Base-by-base conservation (phyloP, 2,329 filamentous ascomycete genomes). In the Aureobasidium sp. region DNA sequence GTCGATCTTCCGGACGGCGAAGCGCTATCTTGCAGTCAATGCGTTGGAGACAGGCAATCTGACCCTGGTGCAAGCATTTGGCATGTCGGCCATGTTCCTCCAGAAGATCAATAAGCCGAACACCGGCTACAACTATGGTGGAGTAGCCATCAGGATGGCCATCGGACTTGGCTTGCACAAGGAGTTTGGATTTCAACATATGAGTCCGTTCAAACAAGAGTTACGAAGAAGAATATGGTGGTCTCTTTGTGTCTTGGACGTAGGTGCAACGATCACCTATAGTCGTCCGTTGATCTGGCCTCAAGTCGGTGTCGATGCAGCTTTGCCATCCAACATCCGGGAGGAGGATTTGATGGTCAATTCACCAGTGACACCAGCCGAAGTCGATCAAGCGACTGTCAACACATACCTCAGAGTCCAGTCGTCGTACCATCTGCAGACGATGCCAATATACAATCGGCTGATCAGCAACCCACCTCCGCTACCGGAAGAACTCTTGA, bases 21-120 rank as follows among this genome's bases (percentile, higher is more conserved):
- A 78, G 67, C 71, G 73, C 5, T 76, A 75, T 61, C 63, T 80
- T 54, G 77, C 78, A 44, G 75, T 79, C 59, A 72, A 77, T 45
- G 73, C 75, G n/a, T 73, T 81, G 37, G 79, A 81, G 62, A 76
- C 75, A 27, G 79, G 79, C 22, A 80, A 79, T 54, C 66, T 81
- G 19, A 78, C 76, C 8, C 70, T 79, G 9, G 78, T 81, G 1
- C 79, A 81, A 66, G 75, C 74, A 1, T 70, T 81, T 37, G 68
- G 75, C 15, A 71, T 81, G 52, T 71, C 80, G 65, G 77, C 77
- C 61, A 80, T 80, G 60, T 79, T 79, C 63, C 71, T 77, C 0
- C 79, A 81, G 65, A 81, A 81, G 66, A 72, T 77, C 31, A 77
- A 80, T 67, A 79, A 79, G 63, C 79, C 79, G 2, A 81, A 81